phyloP scores from a whole-genome alignment of 768 basidiomycete species.

The Asterophora parasitica region DNA sequence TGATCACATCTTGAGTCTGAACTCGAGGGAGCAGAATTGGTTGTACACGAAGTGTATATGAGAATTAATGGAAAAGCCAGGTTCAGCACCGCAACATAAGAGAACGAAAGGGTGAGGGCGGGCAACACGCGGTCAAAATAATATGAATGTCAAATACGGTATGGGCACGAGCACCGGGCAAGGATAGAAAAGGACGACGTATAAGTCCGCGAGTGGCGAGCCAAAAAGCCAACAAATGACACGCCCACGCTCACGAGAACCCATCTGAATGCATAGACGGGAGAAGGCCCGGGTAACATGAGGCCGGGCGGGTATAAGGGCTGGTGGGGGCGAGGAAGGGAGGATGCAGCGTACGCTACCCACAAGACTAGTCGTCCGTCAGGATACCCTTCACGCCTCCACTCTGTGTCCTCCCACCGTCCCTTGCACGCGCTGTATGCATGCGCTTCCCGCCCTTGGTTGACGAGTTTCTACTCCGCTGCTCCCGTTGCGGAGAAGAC shows the following conservation, averaged over 20 bases:
- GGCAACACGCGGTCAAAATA: neutral
- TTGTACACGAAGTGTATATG: slow-evolving; percentile 1
- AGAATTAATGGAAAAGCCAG: neutral
- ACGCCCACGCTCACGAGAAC: no score
- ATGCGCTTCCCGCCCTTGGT: slow-evolving; percentile 41
- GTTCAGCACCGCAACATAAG: neutral
- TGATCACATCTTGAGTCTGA: slow-evolving; percentile 3
- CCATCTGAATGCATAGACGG: no score
- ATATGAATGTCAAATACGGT: neutral
- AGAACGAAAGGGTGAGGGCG: neutral
- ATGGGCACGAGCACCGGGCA: neutral
- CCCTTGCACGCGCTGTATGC: slow-evolving; percentile 69
- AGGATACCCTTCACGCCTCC: slow-evolving; percentile 78
- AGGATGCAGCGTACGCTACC: neutral
- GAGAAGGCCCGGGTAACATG: no score
- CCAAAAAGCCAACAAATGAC: no score
- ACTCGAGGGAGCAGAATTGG: neutral
- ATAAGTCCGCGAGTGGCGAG: no score
- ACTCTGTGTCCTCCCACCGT: slow-evolving; percentile 81
- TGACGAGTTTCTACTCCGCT: slow-evolving; percentile 16
- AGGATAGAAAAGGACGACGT: no score
- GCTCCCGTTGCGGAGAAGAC: slow-evolving; percentile 15
- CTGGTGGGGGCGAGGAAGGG: neutral
- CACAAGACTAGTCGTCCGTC: slow-evolving; percentile 27
- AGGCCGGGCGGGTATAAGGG: no score